Percentiles rank a stretch among this genome's conserved stretches.
These are phyloP conservation scores for Aphanomyces astaci DNA, from an alignment of 352 stramenopile species.

Conservation along the genomic window DNA sequence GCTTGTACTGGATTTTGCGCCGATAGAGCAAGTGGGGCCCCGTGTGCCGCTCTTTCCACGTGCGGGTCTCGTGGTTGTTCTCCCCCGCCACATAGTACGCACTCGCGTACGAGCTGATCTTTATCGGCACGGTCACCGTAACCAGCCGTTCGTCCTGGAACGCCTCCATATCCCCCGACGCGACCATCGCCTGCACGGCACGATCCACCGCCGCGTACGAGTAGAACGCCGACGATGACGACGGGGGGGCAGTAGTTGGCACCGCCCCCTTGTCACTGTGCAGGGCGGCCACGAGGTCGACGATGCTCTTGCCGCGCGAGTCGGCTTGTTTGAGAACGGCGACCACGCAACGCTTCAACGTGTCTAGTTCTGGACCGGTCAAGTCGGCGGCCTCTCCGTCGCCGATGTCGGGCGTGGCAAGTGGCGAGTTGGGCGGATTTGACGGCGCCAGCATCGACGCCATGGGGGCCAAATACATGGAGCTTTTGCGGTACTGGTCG, in stretches of 20 bases:
- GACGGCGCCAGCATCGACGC: too few relatives aligned
- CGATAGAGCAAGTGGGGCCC: background rate
- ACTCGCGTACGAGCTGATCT: constrained; percentile 8
- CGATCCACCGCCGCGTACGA: background rate
- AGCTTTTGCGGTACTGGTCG: constrained; percentile 72
- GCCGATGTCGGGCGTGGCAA: too few relatives aligned
- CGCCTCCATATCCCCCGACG: background rate
- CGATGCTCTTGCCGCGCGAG: background rate
- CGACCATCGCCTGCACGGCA: background rate
- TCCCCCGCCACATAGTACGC: constrained; percentile 17
- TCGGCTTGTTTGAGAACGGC: background rate
- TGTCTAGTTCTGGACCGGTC: background rate
- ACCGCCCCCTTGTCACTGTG: background rate
- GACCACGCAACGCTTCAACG: background rate
- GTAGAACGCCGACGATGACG: background rate
- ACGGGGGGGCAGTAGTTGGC: too few relatives aligned
- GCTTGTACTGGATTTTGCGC: background rate
- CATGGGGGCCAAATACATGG: constrained; percentile 60
- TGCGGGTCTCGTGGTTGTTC: constrained; percentile 5
- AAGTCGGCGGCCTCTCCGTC: background rate
- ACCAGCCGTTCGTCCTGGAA: background rate
- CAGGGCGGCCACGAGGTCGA: constrained; percentile 6
- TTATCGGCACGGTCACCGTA: constrained; percentile 8
- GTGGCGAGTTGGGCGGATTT: too few relatives aligned
- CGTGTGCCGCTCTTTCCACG: constrained; percentile 8